Conservation (phyloP, 352 stramenopile species). For the Phytophthora vignae region DNA sequence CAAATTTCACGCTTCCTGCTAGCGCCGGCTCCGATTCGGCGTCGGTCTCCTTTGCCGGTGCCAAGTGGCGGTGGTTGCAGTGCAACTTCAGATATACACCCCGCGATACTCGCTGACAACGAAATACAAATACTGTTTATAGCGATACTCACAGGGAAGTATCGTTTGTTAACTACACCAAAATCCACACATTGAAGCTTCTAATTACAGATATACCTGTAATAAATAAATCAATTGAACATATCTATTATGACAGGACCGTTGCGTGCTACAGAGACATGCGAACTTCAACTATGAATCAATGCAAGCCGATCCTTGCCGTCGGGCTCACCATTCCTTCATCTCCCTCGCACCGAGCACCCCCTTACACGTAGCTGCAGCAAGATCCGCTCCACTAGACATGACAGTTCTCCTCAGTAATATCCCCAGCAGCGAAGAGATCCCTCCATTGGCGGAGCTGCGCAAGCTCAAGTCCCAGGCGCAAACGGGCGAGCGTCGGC, state of each 20-base stretch:
- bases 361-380: not conserved
- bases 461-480: slow-evolving; percentile 26
- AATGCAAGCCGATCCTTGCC: slow-evolving; percentile 16
- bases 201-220: not conserved
- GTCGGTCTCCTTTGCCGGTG: not conserved
- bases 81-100: slow-evolving; percentile 6
- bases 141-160: too few relatives aligned
- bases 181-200: too few relatives aligned
- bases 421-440: not conserved
- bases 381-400: not conserved
- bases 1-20: not conserved
- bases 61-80: slow-evolving; percentile 21
- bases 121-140: too few relatives aligned
- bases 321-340: slow-evolving; percentile 18
- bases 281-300: slow-evolving; percentile 37
- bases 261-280: slow-evolving; percentile 17
- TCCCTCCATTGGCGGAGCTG: slow-evolving; percentile 10
- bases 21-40: not conserved
- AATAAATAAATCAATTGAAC: not conserved
- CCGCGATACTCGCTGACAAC: not conserved
- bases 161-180: too few relatives aligned
- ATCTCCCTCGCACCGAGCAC: slow-evolving; percentile 14
- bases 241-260: not conserved
- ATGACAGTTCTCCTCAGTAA: slow-evolving; percentile 18
- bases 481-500: slow-evolving; percentile 22